Evolutionary conservation across 768 basidiomycete species (phyloP).

Genomic region (Thelephora aurantiotincta): DNA sequence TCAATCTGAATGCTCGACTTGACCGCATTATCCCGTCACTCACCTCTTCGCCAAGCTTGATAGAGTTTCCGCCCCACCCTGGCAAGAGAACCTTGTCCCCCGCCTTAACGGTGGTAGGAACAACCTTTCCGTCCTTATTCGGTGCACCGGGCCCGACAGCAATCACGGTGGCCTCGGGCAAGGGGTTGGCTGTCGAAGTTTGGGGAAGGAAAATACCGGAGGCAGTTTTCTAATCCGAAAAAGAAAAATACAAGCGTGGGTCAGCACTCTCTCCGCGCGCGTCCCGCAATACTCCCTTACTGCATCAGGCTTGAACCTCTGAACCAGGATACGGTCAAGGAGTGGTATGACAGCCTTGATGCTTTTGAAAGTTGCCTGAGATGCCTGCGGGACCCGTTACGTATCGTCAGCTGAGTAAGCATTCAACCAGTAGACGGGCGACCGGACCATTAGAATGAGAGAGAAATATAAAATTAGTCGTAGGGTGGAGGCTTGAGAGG

Average conservation of each 20-base stretch:
- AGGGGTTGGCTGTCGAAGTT: constrained; percentile 66
- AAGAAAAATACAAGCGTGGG: neutral
- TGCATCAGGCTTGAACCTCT: constrained; percentile 92
- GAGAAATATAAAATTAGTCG: neutral
- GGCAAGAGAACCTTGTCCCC: constrained; percentile 92
- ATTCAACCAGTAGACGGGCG: neutral
- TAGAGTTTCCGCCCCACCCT: constrained; percentile 90
- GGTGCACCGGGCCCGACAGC: constrained; percentile 92
- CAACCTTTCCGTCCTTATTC: constrained; percentile 67
- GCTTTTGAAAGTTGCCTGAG: constrained; percentile 89
- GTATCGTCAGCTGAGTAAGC: too few species aligned
- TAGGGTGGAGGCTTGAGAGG: neutral
- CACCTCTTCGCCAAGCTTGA: constrained; percentile 96
- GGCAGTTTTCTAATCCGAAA: constrained; percentile 82
- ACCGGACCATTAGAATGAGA: neutral
- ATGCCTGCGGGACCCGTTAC: constrained; percentile 31
- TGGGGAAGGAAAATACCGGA: constrained; percentile 92
- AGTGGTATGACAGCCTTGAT: constrained; percentile 86
- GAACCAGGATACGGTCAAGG: constrained; percentile 92
- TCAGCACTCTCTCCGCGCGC: neutral
- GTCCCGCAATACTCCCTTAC: constrained; percentile 31
- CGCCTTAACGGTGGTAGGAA: constrained; percentile 66
- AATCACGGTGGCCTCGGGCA: constrained; percentile 96
- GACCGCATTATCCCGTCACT: too few species aligned
- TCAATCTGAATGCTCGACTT: neutral